phyloP scores from a whole-genome alignment of 2,329 filamentous ascomycete genomes.

The Zymoseptoria ardabiliae region DNA sequence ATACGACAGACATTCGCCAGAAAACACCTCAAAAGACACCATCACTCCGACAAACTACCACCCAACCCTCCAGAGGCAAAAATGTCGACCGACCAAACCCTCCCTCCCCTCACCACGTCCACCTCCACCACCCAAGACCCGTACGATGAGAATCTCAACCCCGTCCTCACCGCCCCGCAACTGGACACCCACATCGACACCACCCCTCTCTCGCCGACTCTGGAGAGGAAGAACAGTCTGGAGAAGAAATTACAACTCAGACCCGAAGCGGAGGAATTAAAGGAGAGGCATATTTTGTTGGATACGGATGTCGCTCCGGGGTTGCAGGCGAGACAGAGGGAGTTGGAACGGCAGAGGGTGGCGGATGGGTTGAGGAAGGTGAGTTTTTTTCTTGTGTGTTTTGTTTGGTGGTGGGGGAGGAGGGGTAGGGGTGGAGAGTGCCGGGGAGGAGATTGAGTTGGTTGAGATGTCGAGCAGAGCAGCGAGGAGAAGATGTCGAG shows the following conservation, averaged over 20 bases:
- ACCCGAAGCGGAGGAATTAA: conserved; percentile 53
- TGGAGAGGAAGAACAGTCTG: conserved; percentile 13
- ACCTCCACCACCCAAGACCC: background rate
- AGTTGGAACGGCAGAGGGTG: conserved; percentile 54
- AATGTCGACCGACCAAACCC: background rate
- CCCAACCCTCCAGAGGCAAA: background rate
- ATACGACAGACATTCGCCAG: too few relatives aligned
- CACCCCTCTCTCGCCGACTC: conserved; percentile 7
- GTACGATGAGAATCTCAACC: background rate
- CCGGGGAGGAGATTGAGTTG: too few relatives aligned
- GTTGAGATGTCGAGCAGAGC: too few relatives aligned
- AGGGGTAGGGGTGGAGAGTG: too few relatives aligned
- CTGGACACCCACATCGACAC: conserved; percentile 10
- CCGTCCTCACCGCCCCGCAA: background rate
- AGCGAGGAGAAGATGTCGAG: too few relatives aligned
- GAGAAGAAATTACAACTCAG: conserved; percentile 36
- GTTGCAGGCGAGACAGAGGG: conserved; percentile 54
- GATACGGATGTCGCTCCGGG: conserved; percentile 62
- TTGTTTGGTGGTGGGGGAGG: background rate
- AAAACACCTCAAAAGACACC: background rate
- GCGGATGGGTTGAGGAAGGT: conserved; percentile 56
- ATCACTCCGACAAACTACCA: background rate
- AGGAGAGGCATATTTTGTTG: conserved; percentile 53
- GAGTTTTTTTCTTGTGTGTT: background rate
- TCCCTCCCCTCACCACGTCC: background rate